A percentile compares a stretch with the other conserved stretches of the same genome.
Conservation (phyloP, 768 basidiomycete genomes). For the Termitomyces sp. region DNA sequence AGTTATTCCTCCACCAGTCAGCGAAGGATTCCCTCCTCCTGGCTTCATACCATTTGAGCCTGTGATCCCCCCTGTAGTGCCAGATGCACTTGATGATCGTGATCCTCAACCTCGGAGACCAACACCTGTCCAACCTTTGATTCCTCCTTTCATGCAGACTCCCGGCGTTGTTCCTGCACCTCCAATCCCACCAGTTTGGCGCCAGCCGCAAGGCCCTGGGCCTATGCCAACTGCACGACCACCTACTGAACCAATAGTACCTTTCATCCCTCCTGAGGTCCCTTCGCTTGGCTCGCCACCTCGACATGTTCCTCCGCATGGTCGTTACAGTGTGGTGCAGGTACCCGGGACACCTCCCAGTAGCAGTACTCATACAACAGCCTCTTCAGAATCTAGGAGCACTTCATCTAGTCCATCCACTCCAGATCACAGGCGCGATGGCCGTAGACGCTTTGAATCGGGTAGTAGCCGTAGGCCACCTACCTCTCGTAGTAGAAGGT, state of each 20-base stretch:
- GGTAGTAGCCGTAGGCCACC: neutral
- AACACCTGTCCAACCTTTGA: constrained; percentile 8
- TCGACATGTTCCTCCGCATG: neutral
- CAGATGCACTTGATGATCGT: neutral
- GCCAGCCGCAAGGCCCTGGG: constrained; percentile 5
- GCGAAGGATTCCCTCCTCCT: constrained; percentile 6
- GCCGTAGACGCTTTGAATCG: neutral
- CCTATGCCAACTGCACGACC: constrained; percentile 14
- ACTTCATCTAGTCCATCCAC: neutral
- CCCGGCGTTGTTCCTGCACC: constrained; percentile 9
- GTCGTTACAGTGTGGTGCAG: neutral
- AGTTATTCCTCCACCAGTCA: constrained; percentile 12
- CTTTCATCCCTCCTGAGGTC: constrained; percentile 11
- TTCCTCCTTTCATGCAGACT: constrained; percentile 1
- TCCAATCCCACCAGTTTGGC: constrained; percentile 13
- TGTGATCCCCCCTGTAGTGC: constrained; percentile 31
- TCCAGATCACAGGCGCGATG: neutral
- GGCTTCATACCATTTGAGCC: constrained; percentile 17
- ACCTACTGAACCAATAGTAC: neutral
- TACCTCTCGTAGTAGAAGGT: neutral
- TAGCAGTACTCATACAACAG: neutral
- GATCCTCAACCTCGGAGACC: neutral
- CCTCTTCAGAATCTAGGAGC: neutral
- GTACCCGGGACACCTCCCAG: neutral
- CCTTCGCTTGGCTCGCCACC: neutral